A percentile compares a stretch with the other conserved stretches of the same genome.
phyloP scores from a whole-genome alignment of 116 monocot species.

The Zostera marina region DNA sequence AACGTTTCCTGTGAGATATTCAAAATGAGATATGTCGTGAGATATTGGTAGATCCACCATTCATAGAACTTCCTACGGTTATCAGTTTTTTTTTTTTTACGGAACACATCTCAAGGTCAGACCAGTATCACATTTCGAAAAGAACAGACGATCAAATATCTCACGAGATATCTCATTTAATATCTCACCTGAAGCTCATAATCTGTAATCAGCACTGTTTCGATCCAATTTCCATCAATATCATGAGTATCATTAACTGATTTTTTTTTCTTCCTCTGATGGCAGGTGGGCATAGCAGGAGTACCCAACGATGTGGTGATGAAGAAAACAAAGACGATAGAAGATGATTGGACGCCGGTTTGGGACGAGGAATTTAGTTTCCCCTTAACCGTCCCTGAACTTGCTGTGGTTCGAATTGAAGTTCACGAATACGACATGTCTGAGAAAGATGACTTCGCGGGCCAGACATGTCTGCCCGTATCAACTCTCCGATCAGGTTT shows the following conservation, averaged over 20 bases:
- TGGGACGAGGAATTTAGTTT: slow-evolving; percentile 42
- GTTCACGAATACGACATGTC: slow-evolving; percentile 29
- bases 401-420: slow-evolving; percentile 36
- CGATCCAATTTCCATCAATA: background rate
- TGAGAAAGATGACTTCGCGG: slow-evolving; percentile 38
- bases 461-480: slow-evolving; percentile 33
- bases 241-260: background rate
- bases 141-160: background rate
- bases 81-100: too few species aligned
- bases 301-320: slow-evolving; percentile 26
- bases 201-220: background rate
- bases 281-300: slow-evolving; percentile 47
- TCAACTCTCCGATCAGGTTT: slow-evolving; percentile 28
- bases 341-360: slow-evolving; percentile 25
- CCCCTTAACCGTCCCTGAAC: slow-evolving; percentile 33
- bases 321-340: slow-evolving; percentile 29
- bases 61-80: too few species aligned
- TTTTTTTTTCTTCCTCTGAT: background rate
- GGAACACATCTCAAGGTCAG: too few species aligned
- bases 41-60: too few species aligned
- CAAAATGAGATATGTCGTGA: too few species aligned
- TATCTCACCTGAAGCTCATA: background rate
- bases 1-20: too few species aligned
- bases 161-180: background rate
- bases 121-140: background rate